phyloP scores from a whole-genome alignment of 352 stramenopile species.

The Globisporangium uncinulatum region DNA sequence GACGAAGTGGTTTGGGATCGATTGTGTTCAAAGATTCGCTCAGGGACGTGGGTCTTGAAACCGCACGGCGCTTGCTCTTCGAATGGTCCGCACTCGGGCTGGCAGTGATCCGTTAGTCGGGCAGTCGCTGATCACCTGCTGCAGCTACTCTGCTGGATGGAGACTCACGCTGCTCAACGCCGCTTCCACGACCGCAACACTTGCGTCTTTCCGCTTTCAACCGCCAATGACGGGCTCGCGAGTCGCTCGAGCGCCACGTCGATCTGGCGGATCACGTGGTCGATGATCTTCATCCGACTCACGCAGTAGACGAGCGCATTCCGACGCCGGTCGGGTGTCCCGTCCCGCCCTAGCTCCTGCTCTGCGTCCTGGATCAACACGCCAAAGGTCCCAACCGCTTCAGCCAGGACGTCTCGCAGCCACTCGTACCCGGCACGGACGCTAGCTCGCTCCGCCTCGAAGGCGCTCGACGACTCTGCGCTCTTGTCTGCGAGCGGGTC shows the following conservation, averaged over 20 bases:
- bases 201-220: neutral
- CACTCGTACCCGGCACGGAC: constrained; percentile 6
- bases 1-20: neutral
- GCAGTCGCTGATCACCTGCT: neutral
- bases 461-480: neutral
- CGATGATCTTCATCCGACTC: constrained; percentile 38
- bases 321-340: constrained; percentile 19
- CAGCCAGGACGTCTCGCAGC: constrained; percentile 13
- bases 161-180: neutral
- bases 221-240: neutral
- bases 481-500: neutral
- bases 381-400: constrained; percentile 16
- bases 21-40: neutral
- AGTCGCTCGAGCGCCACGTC: constrained; percentile 22
- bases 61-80: too few species aligned
- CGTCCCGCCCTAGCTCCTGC: constrained; percentile 13
- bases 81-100: too few species aligned
- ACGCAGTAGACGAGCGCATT: constrained; percentile 42
- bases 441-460: constrained; percentile 2
- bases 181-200: neutral
- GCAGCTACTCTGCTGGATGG: neutral
- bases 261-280: constrained; percentile 29
- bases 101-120: too few species aligned
- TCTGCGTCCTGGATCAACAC: constrained; percentile 21
- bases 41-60: neutral